phyloP scores from a whole-genome alignment of 768 basidiomycete species.

The Tulasnella sp. region DNA sequence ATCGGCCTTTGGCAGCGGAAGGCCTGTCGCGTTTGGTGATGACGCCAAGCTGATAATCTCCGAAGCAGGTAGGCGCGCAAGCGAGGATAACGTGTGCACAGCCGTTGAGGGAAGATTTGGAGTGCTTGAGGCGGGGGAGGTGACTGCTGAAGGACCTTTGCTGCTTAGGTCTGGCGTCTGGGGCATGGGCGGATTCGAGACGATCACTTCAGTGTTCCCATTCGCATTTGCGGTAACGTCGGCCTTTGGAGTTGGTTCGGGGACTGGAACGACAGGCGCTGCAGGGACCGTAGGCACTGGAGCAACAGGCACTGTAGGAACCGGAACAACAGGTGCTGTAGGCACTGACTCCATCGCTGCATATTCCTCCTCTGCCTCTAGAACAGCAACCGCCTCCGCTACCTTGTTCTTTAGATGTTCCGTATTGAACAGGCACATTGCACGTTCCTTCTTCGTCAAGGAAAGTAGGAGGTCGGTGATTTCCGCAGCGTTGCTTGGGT shows the following conservation, averaged over 20 bases:
- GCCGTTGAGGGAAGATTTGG: not conserved
- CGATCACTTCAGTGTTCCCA: constrained; percentile 22
- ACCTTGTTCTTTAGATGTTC: constrained; percentile 71
- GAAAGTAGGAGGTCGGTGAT: constrained; percentile 75
- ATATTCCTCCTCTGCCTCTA: constrained; percentile 57
- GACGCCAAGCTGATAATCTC: constrained; percentile 63
- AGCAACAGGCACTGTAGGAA: not conserved
- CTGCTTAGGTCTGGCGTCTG: constrained; percentile 70
- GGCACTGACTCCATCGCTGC: constrained; percentile 34
- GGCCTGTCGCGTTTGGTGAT: constrained; percentile 31
- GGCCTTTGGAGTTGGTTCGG: constrained; percentile 17
- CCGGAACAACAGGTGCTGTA: constrained; percentile 42
- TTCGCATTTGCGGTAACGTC: constrained; percentile 30
- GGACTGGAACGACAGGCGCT: not conserved
- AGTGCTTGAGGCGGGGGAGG: constrained; percentile 39
- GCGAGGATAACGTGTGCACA: constrained; percentile 47
- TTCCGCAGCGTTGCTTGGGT: constrained; percentile 44
- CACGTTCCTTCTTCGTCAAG: constrained; percentile 78
- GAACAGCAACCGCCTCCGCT: constrained; percentile 67
- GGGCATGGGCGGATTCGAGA: constrained; percentile 32
- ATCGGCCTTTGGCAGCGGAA: constrained; percentile 62
- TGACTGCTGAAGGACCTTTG: constrained; percentile 57
- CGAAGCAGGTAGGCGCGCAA: constrained; percentile 62
- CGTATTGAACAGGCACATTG: constrained; percentile 81
- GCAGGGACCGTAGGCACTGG: not conserved